Evolutionary conservation across 306 rosid species (phyloP).

Genomic region (Prunus dulcis): DNA sequence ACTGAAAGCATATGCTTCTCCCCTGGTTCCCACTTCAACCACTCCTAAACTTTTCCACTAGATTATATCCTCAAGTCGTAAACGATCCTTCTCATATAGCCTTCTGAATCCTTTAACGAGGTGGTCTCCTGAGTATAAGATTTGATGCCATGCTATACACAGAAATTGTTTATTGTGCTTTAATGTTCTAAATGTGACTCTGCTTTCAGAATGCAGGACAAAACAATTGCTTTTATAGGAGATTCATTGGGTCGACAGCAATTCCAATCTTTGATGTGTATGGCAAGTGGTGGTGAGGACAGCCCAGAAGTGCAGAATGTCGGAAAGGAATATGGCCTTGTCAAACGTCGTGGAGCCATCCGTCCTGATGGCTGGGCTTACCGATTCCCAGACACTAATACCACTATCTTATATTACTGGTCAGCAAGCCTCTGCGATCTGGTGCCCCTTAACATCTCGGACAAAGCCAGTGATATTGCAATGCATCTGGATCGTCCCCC

Average conservation of each 20-base stretch:
- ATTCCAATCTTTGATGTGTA: constrained; percentile 93
- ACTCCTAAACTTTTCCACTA: not conserved
- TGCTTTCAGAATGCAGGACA: constrained; percentile 80
- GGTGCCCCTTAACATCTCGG: constrained; percentile 49
- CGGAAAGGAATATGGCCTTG: constrained; percentile 71
- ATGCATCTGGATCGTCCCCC: constrained; percentile 96
- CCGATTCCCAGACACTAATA: constrained; percentile 68
- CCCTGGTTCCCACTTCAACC: not conserved
- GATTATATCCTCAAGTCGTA: not conserved
- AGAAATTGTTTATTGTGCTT: not conserved
- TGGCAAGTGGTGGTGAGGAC: constrained; percentile 73
- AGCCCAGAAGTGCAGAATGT: constrained; percentile 65
- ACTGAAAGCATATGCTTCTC: not conserved
- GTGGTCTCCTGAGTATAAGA: not conserved
- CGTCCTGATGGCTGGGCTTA: constrained; percentile 98
- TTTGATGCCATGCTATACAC: not conserved
- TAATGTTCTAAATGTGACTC: constrained; percentile 31
- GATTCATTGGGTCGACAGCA: constrained; percentile 94
- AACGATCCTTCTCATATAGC: not conserved
- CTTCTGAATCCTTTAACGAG: not conserved
- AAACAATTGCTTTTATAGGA: constrained; percentile 80
- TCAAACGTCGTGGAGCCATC: constrained; percentile 70
- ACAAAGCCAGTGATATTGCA: constrained; percentile 52
- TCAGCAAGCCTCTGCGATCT: constrained; percentile 86
- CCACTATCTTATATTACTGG: constrained; percentile 91